Percentiles rank a stretch among this genome's conserved stretches.
Evolutionary conservation across 805 yeast genomes (phyloP).

Genomic region (Metschnikowia vanudenii): DNA sequence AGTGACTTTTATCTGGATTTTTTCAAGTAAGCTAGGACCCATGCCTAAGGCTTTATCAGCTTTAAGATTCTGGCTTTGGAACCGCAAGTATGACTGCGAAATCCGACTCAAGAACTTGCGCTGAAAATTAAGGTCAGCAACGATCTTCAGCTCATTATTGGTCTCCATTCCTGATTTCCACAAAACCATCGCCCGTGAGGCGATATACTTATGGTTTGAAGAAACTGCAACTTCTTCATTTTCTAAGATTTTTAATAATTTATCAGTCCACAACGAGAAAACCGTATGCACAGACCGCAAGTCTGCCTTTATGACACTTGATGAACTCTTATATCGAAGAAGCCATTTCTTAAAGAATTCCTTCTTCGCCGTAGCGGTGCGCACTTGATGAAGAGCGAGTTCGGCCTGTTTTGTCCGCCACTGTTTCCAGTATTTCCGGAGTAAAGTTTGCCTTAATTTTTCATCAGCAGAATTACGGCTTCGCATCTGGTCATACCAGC

Average conservation of each 20-base stretch:
- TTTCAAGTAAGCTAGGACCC: not conserved
- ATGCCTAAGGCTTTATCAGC: not conserved
- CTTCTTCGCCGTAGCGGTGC: conserved; percentile 3
- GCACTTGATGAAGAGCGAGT: not conserved
- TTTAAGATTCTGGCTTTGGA: not conserved
- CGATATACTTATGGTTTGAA: not conserved
- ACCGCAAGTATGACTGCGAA: not conserved
- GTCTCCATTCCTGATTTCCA: conserved; percentile 4
- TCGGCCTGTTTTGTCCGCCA: conserved; percentile 19
- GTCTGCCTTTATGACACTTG: not conserved
- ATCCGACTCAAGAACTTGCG: conserved; percentile 21
- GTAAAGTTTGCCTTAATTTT: not conserved
- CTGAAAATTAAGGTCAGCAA: conserved; percentile 23
- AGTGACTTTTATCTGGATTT: conserved; percentile 1
- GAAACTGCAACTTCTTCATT: conserved; percentile 1
- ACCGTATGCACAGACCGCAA: not conserved
- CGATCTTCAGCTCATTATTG: conserved; percentile 9
- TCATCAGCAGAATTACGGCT: conserved; percentile 3
- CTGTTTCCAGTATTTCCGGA: conserved; percentile 1
- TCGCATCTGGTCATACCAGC: conserved; percentile 7
- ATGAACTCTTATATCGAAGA: conserved; percentile 5
- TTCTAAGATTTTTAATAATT: not conserved
- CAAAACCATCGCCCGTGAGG: not conserved
- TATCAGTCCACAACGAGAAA: conserved; percentile 1
- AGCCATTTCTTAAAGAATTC: conserved; percentile 2